A percentile compares a stretch with the other conserved stretches of the same genome.
These are phyloP conservation scores for Tulasnella sp. DNA, from an alignment of 768 basidiomycete species.

Conservation along the genomic window DNA sequence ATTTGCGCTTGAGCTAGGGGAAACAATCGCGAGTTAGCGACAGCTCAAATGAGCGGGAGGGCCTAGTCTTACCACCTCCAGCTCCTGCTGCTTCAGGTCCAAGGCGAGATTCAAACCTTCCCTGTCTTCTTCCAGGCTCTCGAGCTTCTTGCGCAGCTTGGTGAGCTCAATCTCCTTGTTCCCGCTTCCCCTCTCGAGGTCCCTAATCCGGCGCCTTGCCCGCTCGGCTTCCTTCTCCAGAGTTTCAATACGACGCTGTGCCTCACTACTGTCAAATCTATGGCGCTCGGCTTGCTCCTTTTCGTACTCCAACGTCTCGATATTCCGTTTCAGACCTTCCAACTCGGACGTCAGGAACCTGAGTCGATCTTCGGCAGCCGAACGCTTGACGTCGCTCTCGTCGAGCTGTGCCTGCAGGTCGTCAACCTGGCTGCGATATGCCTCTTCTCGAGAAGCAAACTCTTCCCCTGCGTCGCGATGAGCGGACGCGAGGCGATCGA, in stretches of 20 bases:
- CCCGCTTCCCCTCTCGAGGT: conserved; percentile 75
- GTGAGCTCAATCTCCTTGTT: conserved; percentile 75
- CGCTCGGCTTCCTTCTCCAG: conserved; percentile 1
- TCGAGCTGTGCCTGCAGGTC: not conserved
- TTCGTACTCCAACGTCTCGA: not conserved
- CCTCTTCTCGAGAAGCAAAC: not conserved
- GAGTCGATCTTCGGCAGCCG: not conserved
- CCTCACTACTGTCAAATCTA: not conserved
- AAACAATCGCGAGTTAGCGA: not conserved
- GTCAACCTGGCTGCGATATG: not conserved
- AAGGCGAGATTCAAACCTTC: conserved; percentile 85
- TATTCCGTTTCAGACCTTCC: not conserved
- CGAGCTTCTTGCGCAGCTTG: conserved; percentile 56
- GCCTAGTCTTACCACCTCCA: conserved; percentile 66
- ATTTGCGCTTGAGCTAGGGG: not conserved
- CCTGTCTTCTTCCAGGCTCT: conserved; percentile 63
- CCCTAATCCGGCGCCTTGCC: conserved; percentile 37
- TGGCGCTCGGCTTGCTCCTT: not conserved
- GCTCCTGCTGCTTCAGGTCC: conserved; percentile 90
- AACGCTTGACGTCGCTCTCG: not conserved
- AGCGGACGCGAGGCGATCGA: not conserved
- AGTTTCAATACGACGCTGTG: not conserved
- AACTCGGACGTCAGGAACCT: not conserved
- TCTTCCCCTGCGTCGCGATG: not conserved
- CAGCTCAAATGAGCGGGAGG: not conserved